Conservation (phyloP, 345 rosid genomes). For the Salix dunnii region DNA sequence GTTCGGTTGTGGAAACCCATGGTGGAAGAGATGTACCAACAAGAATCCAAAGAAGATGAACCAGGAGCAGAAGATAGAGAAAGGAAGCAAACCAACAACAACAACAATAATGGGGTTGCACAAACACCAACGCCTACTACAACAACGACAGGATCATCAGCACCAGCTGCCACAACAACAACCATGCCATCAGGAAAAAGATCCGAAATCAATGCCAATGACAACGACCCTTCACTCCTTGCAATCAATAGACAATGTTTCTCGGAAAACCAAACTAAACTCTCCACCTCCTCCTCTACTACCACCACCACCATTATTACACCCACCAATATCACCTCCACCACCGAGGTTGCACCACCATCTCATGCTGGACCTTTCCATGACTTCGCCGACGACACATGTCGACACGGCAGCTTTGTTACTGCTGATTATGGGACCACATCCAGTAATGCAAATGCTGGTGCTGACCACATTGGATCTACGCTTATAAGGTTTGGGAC, state of each 20-base stretch:
- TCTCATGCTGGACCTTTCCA: conserved; percentile 23
- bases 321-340: conserved; percentile 2
- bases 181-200: conserved; percentile 45
- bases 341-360: conserved; percentile 10
- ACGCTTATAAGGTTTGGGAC: conserved; percentile 72
- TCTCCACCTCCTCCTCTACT: conserved; percentile 17
- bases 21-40: conserved; percentile 99
- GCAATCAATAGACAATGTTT: conserved; percentile 47
- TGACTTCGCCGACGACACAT: conserved; percentile 30
- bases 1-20: conserved; percentile 98
- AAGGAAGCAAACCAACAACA: conserved; percentile 26
- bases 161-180: conserved; percentile 27
- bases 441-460: conserved; percentile 16
- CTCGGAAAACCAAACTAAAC: conserved; percentile 49
- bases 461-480: conserved; percentile 35
- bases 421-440: conserved; percentile 43
- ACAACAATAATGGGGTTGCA: conserved; percentile 34
- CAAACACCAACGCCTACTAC: conserved; percentile 36
- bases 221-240: conserved; percentile 63
- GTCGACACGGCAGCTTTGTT: conserved; percentile 34
- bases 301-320: conserved; percentile 14
- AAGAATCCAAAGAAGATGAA: conserved; percentile 66
- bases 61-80: conserved; percentile 31
- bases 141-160: conserved; percentile 25
- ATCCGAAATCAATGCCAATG: conserved; percentile 59